phyloP scores from a whole-genome alignment of 2,329 filamentous ascomycete genomes.

The Cladorrhinum sp. region DNA sequence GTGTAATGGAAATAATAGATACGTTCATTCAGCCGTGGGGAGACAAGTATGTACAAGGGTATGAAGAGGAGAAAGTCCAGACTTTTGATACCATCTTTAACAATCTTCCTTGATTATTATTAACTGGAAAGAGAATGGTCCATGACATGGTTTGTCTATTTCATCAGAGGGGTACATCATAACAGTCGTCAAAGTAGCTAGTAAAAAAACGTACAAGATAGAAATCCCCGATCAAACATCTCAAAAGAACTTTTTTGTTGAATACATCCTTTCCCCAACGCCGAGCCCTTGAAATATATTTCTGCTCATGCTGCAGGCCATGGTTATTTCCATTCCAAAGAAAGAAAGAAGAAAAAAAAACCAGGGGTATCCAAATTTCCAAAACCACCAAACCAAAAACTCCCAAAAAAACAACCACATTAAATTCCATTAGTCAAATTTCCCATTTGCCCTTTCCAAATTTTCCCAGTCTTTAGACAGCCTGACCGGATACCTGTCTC shows the following conservation, averaged over 20 bases:
- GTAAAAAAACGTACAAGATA: no score
- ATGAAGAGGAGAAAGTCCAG: neutral
- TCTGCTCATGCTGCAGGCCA: no score
- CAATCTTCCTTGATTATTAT: neutral
- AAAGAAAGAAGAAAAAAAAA: no score
- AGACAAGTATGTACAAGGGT: conserved; percentile 12
- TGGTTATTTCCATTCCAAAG: no score
- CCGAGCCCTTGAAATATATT: no score
- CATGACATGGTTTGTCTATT: no score
- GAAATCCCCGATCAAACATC: no score
- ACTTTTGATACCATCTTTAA: neutral
- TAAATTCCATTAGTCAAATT: neutral
- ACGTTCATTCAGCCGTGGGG: conserved; percentile 20
- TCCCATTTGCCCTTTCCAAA: neutral
- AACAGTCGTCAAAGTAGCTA: no score
- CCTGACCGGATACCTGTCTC: neutral
- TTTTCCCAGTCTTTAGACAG: neutral
- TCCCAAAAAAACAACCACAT: neutral
- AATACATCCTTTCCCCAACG: no score
- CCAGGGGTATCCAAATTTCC: neutral
- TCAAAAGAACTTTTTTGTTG: no score
- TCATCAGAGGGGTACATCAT: no score
- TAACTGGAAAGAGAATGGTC: no score
- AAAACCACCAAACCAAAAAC: neutral
- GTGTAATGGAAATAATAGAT: conserved; percentile 2